Base-by-base conservation (phyloP, 2,329 filamentous ascomycete genomes). In the Fusarium gaditjirri region DNA sequence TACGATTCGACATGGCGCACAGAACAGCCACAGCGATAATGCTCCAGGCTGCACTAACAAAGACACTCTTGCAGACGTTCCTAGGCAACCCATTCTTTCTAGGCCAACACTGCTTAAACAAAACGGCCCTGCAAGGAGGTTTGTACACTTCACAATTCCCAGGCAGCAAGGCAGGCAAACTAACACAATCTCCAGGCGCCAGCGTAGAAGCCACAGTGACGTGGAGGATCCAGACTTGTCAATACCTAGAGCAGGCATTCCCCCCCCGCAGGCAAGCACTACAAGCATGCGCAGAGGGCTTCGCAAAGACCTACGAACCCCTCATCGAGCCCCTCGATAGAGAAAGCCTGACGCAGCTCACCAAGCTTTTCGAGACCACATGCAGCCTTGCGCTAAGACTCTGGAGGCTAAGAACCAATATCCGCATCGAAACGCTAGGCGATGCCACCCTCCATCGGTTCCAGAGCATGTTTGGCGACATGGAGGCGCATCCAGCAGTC, bases 51-150 rank as follows among this genome's bases (percentile, higher is more conserved):
- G 25, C 50, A n/a, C 25, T 53, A 2, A 27, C 50, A 6, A 53
- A 39, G 6, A n/a, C 19, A 2, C 50, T 53, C 17, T 10, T 53
- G 2, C 50, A 39, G 23, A 29, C 19, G 3, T 39, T 53, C 19
- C 50, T 39, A 2, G 25, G 10, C 12, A 19, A 39, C 7, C 50
- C 50, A 29, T 53, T 53, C 14, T 53, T 53, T 16, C 50, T 53
- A 0, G 21, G 35, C 2, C 23, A n/a, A 2, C 14, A n/a, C 5
- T n/a, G 8, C 4, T 19, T 53, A 2, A 5, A n/a, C 6, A 39
- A 27, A n/a, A n/a, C 35, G 17, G 35, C 35, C 10, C 50, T 53
- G 21, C 50, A 53, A 19, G 50, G 50, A 39, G 50, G 50, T 41
- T 41, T 39, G 50, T 53, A 39, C 50, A 53, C 35, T 29, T 41